Evolutionary conservation across 768 basidiomycete species (phyloP).

Genomic region (Trichaptum fuscoviolaceum): DNA sequence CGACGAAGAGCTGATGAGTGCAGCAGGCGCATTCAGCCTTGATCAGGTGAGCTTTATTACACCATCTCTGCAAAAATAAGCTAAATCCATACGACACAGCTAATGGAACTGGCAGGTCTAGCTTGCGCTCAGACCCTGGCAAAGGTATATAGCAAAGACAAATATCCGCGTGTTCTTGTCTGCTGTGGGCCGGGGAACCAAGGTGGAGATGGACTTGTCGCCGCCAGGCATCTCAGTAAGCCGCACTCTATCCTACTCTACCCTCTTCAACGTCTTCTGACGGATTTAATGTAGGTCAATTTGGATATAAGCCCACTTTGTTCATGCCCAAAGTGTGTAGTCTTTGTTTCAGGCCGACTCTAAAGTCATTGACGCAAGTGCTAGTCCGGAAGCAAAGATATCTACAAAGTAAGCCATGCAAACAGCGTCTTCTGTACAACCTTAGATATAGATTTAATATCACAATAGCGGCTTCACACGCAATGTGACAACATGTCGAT

Average conservation of each 20-base stretch:
- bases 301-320: conserved; percentile 83
- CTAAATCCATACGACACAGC: conserved; percentile 34
- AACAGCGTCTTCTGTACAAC: neutral
- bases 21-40: conserved; percentile 86
- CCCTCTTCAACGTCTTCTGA: neutral
- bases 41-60: conserved; percentile 59
- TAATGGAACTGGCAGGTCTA: conserved; percentile 96
- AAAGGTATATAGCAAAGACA: conserved; percentile 64
- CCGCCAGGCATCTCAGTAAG: conserved; percentile 88
- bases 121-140: conserved; percentile 88
- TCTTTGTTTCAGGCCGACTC: neutral
- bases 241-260: conserved; percentile 1
- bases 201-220: conserved; percentile 95
- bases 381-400: conserved; percentile 88
- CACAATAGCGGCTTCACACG: conserved; percentile 60
- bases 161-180: conserved; percentile 77
- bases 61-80: too few species aligned
- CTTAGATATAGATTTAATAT: neutral
- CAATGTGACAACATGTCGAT: conserved; percentile 92
- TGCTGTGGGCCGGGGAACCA: conserved; percentile 98
- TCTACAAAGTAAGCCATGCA: conserved; percentile 60
- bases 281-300: conserved; percentile 56
- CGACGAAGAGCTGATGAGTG: conserved; percentile 89
- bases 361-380: neutral
- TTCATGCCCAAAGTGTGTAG: conserved; percentile 85